Evolutionary conservation across 768 basidiomycete genomes (phyloP), one percentile per base, ranked within the genome.

Genomic region (Mycena haematopus): DNA sequence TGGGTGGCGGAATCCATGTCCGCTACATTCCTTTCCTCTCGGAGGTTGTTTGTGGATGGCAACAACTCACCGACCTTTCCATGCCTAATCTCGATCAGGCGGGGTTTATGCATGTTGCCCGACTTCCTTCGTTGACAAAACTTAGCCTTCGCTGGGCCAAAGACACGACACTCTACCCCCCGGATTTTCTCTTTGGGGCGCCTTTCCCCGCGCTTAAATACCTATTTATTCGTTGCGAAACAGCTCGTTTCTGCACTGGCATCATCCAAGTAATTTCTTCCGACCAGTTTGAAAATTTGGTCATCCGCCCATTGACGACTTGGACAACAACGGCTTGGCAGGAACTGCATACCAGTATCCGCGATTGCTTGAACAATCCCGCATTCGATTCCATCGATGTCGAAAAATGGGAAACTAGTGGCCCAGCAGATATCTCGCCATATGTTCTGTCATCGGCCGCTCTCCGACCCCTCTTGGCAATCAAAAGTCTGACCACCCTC

Each of bases 311-410:
- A 22, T 36, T 51, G 31, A 2, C 46, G 14, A 33, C 19, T 35
- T 64, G 63, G 63, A 64, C 57, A 25, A 49, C 63, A 4, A 1
- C 22, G 22, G 46, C 63, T 2, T 64, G 63, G 63, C 19, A 55
- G 33, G 53, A 49, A 27, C n/a, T 64, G 19, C 46, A 42, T 40
- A 59, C 63, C 10, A 46, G 40, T 15, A 9, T 64, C 38, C 63
- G 52, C 15, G 57, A 64, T 36, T 45, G 29, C 40, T 5, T 64
- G 11, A 40, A 59, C 42, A n/a, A 55, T 22, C 4, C 19, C 22
- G 5, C 35, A 17, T 27, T 62, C n/a, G 21, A 40, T 3, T 1
- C 29, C 1, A 35, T 62, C 7, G 45, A 55, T 0, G 38, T 63
- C 46, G 27, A 31, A 6, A 17, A 51, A 13, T 3, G 1, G 27